Evolutionary conservation across 2,329 filamentous ascomycete species (phyloP).

Genomic region (Pyrenophora teres): DNA sequence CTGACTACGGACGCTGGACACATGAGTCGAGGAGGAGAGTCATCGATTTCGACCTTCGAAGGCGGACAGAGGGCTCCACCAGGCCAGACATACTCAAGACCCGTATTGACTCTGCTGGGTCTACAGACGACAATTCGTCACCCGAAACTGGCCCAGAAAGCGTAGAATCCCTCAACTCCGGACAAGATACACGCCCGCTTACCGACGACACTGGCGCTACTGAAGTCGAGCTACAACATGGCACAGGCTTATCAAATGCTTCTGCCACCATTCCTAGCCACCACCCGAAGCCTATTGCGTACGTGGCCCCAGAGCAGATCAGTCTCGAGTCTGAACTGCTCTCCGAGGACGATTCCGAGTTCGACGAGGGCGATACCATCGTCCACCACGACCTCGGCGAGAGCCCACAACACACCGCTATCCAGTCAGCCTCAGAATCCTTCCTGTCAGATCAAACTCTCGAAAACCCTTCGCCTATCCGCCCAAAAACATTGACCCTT

Average conservation of each 20-base stretch:
- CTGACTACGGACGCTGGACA: slow-evolving; percentile 79
- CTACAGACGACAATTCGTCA: not conserved
- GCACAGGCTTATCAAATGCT: not conserved
- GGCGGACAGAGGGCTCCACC: slow-evolving; percentile 21
- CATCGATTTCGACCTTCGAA: slow-evolving; percentile 63
- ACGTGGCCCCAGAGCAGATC: not conserved
- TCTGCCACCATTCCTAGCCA: not conserved
- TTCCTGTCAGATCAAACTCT: slow-evolving; percentile 2
- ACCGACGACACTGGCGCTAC: not conserved
- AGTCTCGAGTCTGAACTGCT: slow-evolving; percentile 7
- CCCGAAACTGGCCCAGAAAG: no score
- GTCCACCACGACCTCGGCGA: slow-evolving; percentile 37
- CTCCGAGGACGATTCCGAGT: slow-evolving; percentile 35
- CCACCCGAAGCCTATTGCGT: not conserved
- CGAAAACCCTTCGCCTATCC: slow-evolving; percentile 4
- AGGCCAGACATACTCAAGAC: not conserved
- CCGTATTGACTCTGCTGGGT: slow-evolving; percentile 2
- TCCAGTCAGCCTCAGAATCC: slow-evolving; percentile 7
- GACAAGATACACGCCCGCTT: not conserved
- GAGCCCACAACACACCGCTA: slow-evolving; percentile 3
- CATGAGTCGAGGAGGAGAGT: slow-evolving; percentile 75
- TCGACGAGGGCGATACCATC: slow-evolving; percentile 44
- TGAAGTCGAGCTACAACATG: not conserved
- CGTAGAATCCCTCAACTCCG: not conserved
- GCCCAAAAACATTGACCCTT: slow-evolving; percentile 11